These are phyloP conservation scores for Pholiota molesta DNA, from an alignment of 768 basidiomycete genomes.

Conservation along the genomic window DNA sequence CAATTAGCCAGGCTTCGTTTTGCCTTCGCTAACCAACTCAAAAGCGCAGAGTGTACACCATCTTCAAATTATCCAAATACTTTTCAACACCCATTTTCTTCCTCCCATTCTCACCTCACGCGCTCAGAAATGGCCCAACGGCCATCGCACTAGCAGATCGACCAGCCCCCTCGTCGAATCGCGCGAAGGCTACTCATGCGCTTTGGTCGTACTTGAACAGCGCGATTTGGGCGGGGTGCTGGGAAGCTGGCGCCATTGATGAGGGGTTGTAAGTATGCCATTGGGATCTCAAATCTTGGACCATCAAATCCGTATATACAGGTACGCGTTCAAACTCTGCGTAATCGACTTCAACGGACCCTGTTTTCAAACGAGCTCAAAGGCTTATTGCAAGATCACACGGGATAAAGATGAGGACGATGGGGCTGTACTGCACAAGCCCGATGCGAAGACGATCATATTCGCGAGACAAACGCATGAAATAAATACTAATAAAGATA, in stretches of 20 bases:
- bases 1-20: too few species aligned
- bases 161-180: constrained; percentile 34
- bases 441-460: too few species aligned
- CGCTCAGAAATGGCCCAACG: constrained; percentile 12
- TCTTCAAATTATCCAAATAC: background rate
- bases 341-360: too few species aligned
- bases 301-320: too few species aligned
- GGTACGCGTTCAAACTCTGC: constrained; percentile 6
- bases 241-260: constrained; percentile 24
- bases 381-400: too few species aligned
- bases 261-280: constrained; percentile 35
- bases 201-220: constrained; percentile 37
- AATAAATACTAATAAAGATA: too few species aligned
- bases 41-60: background rate
- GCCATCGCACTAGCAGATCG: constrained; percentile 24
- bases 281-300: constrained; percentile 26
- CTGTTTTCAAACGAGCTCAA: too few species aligned
- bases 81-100: too few species aligned
- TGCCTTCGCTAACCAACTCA: background rate
- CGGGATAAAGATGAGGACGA: too few species aligned
- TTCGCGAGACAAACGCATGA: too few species aligned
- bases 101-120: background rate
- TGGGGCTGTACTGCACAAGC: too few species aligned
- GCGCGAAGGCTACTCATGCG: constrained; percentile 44
- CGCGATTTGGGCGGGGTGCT: constrained; percentile 25